Evolutionary conservation across 2,329 filamentous ascomycete species (phyloP).

Genomic region (Ophiostoma sp.): DNA sequence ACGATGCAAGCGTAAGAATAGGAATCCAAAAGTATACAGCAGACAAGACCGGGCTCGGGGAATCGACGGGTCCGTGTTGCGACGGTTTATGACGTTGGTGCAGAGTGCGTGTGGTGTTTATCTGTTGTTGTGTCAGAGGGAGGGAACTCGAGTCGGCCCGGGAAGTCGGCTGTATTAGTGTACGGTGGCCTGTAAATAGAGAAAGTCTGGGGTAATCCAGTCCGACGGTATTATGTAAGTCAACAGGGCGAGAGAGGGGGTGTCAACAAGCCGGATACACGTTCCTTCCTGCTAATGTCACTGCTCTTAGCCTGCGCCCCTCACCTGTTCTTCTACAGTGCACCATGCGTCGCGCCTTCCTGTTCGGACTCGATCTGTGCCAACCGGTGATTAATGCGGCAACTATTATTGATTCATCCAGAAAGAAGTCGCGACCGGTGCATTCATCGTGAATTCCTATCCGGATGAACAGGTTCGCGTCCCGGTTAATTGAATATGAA

Average conservation of each 20-base stretch:
- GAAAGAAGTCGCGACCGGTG: background rate
- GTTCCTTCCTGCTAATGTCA: background rate
- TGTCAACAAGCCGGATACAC: constrained; percentile 1
- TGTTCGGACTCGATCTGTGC: background rate
- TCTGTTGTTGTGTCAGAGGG: background rate
- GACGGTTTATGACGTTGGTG: background rate
- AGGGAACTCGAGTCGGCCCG: background rate
- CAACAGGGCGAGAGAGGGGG: background rate
- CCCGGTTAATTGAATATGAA: too few relatives aligned
- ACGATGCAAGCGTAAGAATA: background rate
- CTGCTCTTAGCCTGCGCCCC: background rate
- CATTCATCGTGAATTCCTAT: background rate
- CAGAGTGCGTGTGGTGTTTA: background rate
- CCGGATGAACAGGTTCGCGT: background rate
- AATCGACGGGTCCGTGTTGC: background rate
- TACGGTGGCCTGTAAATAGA: background rate
- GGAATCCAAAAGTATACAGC: background rate
- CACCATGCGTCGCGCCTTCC: constrained; percentile 1
- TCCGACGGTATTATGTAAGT: background rate
- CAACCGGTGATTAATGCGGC: background rate
- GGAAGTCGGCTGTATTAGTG: background rate
- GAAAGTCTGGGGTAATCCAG: constrained; percentile 7
- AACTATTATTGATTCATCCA: background rate
- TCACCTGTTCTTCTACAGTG: background rate
- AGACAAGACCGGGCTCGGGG: background rate